Base-by-base conservation (phyloP, 179 eudicot species). In the Patellifolia procumbens region DNA sequence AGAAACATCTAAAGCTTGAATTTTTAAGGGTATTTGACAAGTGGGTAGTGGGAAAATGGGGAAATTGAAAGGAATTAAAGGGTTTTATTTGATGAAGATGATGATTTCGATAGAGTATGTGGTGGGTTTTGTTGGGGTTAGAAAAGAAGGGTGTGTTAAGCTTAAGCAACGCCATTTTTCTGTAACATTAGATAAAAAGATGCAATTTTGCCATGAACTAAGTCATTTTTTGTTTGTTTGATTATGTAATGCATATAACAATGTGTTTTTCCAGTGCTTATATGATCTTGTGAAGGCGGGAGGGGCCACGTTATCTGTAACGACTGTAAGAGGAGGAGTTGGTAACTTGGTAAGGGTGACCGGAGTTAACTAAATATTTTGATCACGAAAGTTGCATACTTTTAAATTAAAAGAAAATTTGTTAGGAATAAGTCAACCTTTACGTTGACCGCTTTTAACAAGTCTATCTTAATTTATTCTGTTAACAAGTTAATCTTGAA, bases 1-100 rank as follows among this genome's bases (percentile, higher is more conserved):
- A 77, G 17, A 29, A 39, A 42, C 68, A 82, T 56, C 66, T 82
- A 20, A 64, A 34, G 20, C 58, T 70, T 32, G 70, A 71, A 70
- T 63, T 74, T 74, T 39, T 82, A 12, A 39, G 68, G 5, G 64
- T 71, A 62, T 74, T 74, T n/a, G 42, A 37, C 74, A 82, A 70
- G 65, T 78, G 84, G 76, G 78, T 26, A 43, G 22, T 75, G 12
- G 51, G 20, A 74, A 82, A 32, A 24, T 64, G 64, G 35, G 32
- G 19, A 64, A 52, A 31, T 69, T 78, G 46, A 26, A 7, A 4
- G 0, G 34, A 68, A 59, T 66, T 2, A 6, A 61, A 51, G 2
- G 68, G 72, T 55, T 74, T 56, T 28, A 32, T 45, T 2, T 51
- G 75, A 64, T 76, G 26, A 71, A 24, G 4, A 32, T 26, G 34